These are phyloP conservation scores for Cyclanthera cordifolia DNA, from an alignment of 306 rosid species.

Conservation along the genomic window DNA sequence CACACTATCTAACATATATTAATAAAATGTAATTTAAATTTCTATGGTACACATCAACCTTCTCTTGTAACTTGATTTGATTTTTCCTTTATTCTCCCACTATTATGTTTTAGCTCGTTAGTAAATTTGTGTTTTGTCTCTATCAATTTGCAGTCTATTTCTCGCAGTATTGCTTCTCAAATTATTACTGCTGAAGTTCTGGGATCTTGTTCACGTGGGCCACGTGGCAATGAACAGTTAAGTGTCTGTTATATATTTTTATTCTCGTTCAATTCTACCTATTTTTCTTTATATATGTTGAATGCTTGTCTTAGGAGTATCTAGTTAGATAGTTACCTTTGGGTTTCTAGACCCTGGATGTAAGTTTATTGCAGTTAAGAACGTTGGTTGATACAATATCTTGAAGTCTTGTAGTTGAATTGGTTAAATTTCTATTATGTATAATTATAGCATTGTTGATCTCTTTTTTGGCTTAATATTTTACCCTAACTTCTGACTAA, in stretches of 20 bases:
- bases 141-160: conserved; percentile 11
- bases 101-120: background rate
- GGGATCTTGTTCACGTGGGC: conserved; percentile 62
- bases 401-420: background rate
- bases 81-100: background rate
- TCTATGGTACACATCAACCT: background rate
- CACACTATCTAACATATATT: too few relatives aligned
- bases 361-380: background rate
- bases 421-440: background rate
- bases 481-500: background rate
- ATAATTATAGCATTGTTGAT: background rate
- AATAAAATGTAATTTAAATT: background rate
- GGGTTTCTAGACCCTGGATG: background rate
- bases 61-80: background rate
- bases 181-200: conserved; percentile 61
- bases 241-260: conserved; percentile 13
- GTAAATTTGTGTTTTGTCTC: background rate
- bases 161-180: conserved; percentile 10
- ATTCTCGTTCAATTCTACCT: background rate
- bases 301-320: background rate
- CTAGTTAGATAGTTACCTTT: background rate
- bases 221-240: conserved; percentile 88
- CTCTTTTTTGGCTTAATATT: background rate
- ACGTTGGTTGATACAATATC: background rate
- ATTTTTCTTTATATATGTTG: conserved; percentile 4